A percentile compares a stretch with the other conserved stretches of the same genome.
These are phyloP conservation scores for Coniella lustricola DNA, from an alignment of 2,329 filamentous ascomycete species.

Conservation along the genomic window DNA sequence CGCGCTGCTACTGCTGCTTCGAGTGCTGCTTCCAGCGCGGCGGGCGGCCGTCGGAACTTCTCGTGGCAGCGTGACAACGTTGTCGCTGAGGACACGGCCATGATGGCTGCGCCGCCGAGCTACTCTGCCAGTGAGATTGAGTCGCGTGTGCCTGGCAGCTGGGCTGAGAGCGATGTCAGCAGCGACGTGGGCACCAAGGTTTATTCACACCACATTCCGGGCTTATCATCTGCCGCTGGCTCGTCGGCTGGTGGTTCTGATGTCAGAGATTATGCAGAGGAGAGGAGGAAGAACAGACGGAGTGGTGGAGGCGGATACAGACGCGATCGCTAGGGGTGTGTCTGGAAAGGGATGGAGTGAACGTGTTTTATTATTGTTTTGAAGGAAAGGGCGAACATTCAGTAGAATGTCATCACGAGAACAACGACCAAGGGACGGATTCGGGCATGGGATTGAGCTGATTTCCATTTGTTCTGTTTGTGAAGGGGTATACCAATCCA, in stretches of 20 bases:
- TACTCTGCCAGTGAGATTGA: slow-evolving; percentile 16
- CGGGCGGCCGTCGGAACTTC: slow-evolving; percentile 20
- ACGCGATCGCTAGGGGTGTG: slow-evolving; percentile 16
- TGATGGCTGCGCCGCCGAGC: slow-evolving; percentile 18
- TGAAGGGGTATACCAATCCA: neutral
- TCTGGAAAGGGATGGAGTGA: neutral
- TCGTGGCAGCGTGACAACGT: slow-evolving; percentile 16
- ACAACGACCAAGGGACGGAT: neutral
- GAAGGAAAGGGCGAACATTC: neutral
- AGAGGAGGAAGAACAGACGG: slow-evolving; percentile 35
- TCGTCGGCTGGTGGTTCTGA: slow-evolving; percentile 23
- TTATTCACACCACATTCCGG: slow-evolving; percentile 49
- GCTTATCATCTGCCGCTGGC: slow-evolving; percentile 31
- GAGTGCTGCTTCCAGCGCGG: slow-evolving; percentile 21
- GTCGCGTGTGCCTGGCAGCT: slow-evolving; percentile 30
- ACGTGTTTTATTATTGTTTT: neutral
- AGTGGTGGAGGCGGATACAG: slow-evolving; percentile 21
- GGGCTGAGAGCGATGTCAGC: slow-evolving; percentile 33
- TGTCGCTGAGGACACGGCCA: slow-evolving; percentile 10
- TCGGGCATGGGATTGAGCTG: neutral
- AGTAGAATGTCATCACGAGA: neutral
- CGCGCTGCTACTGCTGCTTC: slow-evolving; percentile 37
- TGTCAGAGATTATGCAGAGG: slow-evolving; percentile 34
- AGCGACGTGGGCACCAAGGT: slow-evolving; percentile 52
- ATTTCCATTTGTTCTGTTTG: slow-evolving; percentile 1